These are phyloP conservation scores for Apocynum venetum DNA, from an alignment of 257 asterid genomes.

Conservation along the genomic window DNA sequence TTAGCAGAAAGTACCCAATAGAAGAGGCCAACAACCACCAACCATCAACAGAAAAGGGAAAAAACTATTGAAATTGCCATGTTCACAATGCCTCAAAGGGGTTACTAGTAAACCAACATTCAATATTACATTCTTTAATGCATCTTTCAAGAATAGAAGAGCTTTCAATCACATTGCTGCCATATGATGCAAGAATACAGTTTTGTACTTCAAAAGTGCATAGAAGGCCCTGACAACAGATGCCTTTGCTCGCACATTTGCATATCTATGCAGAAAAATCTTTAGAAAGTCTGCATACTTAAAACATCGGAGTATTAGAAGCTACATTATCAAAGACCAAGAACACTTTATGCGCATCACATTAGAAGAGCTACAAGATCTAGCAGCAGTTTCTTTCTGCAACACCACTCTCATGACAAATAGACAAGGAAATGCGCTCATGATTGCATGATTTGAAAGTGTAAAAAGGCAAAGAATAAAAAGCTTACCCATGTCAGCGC, in stretches of 20 bases:
- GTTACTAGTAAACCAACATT: neutral
- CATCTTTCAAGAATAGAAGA: neutral
- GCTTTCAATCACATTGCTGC: neutral
- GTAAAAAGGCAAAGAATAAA: neutral
- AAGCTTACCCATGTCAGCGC: constrained; percentile 91
- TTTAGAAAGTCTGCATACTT: neutral
- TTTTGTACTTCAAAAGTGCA: neutral
- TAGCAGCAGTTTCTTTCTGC: neutral
- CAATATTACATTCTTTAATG: neutral
- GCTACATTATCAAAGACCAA: neutral
- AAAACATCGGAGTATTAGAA: neutral
- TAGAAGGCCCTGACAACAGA: neutral
- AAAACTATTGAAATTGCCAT: too few species aligned
- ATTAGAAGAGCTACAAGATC: neutral
- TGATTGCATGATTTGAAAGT: neutral
- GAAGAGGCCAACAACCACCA: neutral
- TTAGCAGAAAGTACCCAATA: neutral
- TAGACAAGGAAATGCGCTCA: neutral
- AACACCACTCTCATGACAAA: neutral
- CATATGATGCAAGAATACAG: neutral
- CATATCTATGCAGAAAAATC: neutral
- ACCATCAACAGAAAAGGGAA: too few species aligned
- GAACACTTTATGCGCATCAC: neutral
- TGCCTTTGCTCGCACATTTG: constrained; percentile 1
- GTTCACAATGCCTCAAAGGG: neutral